phyloP scores from a whole-genome alignment of 208 protist genomes.

The Angomonas desouzai region DNA sequence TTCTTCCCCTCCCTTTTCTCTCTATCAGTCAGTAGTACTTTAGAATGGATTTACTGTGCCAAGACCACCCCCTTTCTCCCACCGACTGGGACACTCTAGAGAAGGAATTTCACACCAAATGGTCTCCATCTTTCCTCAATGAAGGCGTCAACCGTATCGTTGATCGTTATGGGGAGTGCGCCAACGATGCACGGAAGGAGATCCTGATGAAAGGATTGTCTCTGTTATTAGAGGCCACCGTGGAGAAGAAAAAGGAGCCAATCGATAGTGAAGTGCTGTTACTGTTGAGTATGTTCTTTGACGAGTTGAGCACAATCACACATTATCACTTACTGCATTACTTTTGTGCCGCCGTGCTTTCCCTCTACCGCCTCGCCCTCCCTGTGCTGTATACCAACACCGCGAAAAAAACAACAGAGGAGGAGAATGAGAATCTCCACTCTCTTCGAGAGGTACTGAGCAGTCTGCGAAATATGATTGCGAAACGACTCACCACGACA shows the following conservation, averaged over 20 bases:
- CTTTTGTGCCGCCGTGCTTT: slow-evolving; percentile 25
- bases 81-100: not conserved
- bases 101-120: slow-evolving; percentile 1
- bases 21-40: too few relatives aligned
- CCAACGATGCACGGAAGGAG: not conserved
- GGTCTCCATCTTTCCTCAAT: not conserved
- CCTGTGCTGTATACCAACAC: slow-evolving; percentile 15
- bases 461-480: slow-evolving; percentile 34
- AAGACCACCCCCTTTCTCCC: not conserved
- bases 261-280: slow-evolving; percentile 43
- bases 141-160: not conserved
- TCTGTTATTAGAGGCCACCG: not conserved
- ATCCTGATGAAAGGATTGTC: slow-evolving; percentile 5
- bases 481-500: slow-evolving; percentile 34
- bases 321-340: slow-evolving; percentile 19
- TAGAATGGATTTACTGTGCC: not conserved
- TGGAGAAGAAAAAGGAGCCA: slow-evolving; percentile 7
- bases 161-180: not conserved
- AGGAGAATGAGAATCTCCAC: slow-evolving; percentile 15
- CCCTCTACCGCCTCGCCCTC: slow-evolving; percentile 27
- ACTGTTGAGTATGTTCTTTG: slow-evolving; percentile 57
- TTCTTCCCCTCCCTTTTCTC: too few relatives aligned
- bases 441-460: slow-evolving; percentile 46
- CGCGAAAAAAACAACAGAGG: slow-evolving; percentile 13
- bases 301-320: slow-evolving; percentile 47